Base-by-base conservation (phyloP, 345 rosid species). In the Populus alba region DNA sequence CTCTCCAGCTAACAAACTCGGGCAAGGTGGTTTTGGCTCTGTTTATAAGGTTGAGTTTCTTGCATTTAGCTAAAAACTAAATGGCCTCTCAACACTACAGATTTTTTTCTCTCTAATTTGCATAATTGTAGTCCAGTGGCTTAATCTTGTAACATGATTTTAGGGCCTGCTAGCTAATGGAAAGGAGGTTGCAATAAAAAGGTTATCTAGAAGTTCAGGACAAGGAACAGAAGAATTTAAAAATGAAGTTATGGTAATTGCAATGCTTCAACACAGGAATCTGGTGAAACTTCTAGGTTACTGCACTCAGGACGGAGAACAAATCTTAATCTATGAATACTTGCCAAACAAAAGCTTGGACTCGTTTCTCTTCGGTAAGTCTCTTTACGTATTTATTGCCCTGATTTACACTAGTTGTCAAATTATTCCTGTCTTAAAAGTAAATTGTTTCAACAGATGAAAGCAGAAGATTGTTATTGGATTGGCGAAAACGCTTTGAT, bases 321-420 rank as follows among this genome's bases (percentile, higher is more conserved):
- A 87, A 87, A 92, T 92, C 86, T 87, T 92, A 73, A 88, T 92
- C 66, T 92, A 92, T 15, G 97, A 92, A 81, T 92, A 88, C 81
- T 87, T 92, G 74, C 89, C 89, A 39, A 39, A 39, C 43, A 39
- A 39, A 39, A 39, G 43, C 43, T 87, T 92, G 1, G 95, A 92
- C 76, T 73, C 70, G 75, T 87, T 89, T 83, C 83, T 93, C 18
- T 93, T 92, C 53, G 90, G 97, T 90, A 82, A 78, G 87, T 23
- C 25, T 2, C 33, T 1, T 67, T 8, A 5, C 3, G 15, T 6
- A 0, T 31, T 23, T 31, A 0, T 66, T 61, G 1, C 16, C 31
- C 0, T 61, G 25, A 10, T 22, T n/a, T 8, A 7, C 31, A 61
- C 33, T 0, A n/a, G 1, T 22, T 22, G 0, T 61, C 31, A 7